Base-by-base conservation (phyloP, 768 basidiomycete genomes). In the Lactarius hengduanensis region DNA sequence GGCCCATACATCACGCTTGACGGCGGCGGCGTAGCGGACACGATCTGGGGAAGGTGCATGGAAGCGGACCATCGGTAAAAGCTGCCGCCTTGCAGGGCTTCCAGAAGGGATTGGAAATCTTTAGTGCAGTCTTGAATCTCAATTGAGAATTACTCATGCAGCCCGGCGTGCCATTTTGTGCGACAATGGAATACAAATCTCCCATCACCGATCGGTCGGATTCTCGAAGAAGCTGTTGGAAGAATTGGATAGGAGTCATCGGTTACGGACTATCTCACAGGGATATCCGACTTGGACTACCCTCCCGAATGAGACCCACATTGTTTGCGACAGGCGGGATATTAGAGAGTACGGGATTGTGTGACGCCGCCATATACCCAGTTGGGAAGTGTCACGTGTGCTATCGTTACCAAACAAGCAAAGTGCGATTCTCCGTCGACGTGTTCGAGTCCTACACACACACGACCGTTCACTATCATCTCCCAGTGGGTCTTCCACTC, bases 191-290 rank as follows among this genome's bases (percentile, higher is more conserved):
- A 61, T 54, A 43, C 36, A 56, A 22, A 16, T 30, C 50, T 67
- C 66, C 62, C 66, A 67, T 47, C 57, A 67, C 66, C 66, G 50
- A 67, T 67, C 66, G 53, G 62, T 67, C 66, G 66, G 66, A 41
- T 56, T 67, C 38, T 47, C 36, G 38, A 62, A 59, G 59, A 61
- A 61, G 65, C 30, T 40, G 55, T 32, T 41, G 38, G 50, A 53
- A 28, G 50, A 22, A 36, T 28, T n/a, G 30, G 60, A 57, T 62
- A 66, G 66, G 66, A 57, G 61, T 63, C 66, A 55, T 45, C 53
- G 28, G 41, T 50, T 55, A 22, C 36, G 20, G 57, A 55, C 8
- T 53, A 54, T n/a, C 54, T 61, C 64, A 36, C 64, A 56, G 28
- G 30, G 40, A 45, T 28, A 13, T 50, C 47, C 47, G 26, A 53